Evolutionary conservation across 2,329 filamentous ascomycete species (phyloP).

Genomic region (Ceratocystis variospora): DNA sequence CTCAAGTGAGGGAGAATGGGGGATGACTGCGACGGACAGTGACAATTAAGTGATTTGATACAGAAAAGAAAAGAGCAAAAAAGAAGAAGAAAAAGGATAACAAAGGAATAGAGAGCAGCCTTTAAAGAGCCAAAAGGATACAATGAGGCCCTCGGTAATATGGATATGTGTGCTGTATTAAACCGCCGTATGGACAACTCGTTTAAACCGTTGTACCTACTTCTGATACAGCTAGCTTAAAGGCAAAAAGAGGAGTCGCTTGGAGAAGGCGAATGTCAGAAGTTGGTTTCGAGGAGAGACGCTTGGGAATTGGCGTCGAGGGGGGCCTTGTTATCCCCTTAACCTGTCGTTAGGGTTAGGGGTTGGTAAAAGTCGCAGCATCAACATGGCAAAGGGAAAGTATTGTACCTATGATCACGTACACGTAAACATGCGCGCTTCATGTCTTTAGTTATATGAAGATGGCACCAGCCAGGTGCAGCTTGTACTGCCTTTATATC

Average conservation of each 20-base stretch:
- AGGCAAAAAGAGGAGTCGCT: conserved; percentile 11
- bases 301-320: background rate
- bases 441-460: background rate
- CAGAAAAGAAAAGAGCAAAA: background rate
- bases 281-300: conserved; percentile 15
- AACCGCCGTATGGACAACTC: background rate
- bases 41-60: background rate
- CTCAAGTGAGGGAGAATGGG: background rate
- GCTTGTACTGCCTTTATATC: background rate
- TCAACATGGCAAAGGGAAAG: background rate
- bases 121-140: background rate
- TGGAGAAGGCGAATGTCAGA: conserved; percentile 9
- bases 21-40: background rate
- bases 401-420: background rate
- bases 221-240: conserved; percentile 8
- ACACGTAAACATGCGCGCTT: background rate
- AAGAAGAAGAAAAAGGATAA: background rate
- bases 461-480: background rate
- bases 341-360: background rate
- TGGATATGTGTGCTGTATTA: conserved; percentile 1
- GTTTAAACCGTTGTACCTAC: background rate
- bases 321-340: background rate
- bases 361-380: background rate
- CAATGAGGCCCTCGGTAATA: background rate
- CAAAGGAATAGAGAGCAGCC: background rate